Evolutionary conservation across 768 basidiomycete genomes (phyloP).

Genomic region (Pholiota microspora): DNA sequence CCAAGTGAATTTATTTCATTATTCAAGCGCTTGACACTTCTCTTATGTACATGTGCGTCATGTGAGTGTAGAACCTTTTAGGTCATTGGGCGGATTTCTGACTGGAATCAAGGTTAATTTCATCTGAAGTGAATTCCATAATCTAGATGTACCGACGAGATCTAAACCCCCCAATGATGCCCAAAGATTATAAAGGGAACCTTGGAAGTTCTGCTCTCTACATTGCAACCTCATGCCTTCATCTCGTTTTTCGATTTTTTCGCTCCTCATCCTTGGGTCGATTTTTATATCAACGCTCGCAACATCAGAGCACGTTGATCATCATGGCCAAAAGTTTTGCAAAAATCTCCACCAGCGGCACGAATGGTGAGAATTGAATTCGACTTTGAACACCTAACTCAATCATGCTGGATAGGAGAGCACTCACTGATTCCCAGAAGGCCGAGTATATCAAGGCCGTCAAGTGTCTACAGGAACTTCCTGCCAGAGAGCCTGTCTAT

Average conservation of each 20-base stretch:
- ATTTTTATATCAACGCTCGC: not conserved
- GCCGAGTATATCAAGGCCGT: constrained; percentile 26
- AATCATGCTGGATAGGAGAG: constrained; percentile 20
- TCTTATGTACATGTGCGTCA: not conserved
- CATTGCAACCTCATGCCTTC: not conserved
- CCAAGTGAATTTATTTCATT: not conserved
- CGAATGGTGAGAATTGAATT: constrained; percentile 9
- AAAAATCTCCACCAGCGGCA: constrained; percentile 9
- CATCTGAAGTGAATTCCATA: not conserved
- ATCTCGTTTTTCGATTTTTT: not conserved
- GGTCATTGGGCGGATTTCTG: not conserved
- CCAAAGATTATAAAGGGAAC: not conserved
- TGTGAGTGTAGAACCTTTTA: not conserved
- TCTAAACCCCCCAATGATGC: not conserved
- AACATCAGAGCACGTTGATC: not conserved
- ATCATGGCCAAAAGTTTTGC: constrained; percentile 1
- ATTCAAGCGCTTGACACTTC: not conserved
- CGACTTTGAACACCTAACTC: not conserved
- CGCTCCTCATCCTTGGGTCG: not conserved
- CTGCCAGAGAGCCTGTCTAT: constrained; percentile 17
- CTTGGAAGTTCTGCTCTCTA: not conserved
- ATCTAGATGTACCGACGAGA: not conserved
- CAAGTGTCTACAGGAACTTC: constrained; percentile 26
- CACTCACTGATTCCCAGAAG: constrained; percentile 19
- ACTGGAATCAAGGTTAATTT: not conserved